These are phyloP conservation scores for Clausena lansium DNA, from an alignment of 345 rosid species.

Conservation along the genomic window DNA sequence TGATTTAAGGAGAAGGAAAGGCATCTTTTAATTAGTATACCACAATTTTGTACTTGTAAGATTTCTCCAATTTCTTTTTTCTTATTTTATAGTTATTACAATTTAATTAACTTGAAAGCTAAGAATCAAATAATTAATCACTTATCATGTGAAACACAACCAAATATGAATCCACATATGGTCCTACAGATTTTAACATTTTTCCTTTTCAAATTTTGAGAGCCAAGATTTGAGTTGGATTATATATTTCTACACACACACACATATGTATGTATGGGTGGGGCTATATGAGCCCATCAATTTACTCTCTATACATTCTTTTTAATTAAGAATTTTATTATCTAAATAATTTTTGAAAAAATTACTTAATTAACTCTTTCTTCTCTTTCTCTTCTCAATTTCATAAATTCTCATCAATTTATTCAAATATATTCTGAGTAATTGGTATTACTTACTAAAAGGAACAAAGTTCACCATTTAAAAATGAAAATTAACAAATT, in stretches of 20 bases:
- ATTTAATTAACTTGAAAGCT: constrained; percentile 32
- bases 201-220: neutral
- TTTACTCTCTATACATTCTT: no score
- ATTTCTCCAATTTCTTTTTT: neutral
- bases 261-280: neutral
- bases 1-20: no score
- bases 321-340: no score
- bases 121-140: constrained; percentile 34
- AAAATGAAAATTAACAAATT: no score
- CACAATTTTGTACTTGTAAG: neutral
- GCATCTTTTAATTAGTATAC: neutral
- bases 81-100: neutral
- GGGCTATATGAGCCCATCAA: rapidly evolving
- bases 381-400: neutral
- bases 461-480: no score
- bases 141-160: constrained; percentile 30
- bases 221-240: neutral
- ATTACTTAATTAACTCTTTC: neutral
- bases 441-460: no score
- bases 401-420: no score
- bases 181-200: neutral
- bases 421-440: no score
- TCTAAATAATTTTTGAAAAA: no score
- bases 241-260: no score
- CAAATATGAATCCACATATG: neutral